phyloP scores from a whole-genome alignment of 208 protist species.

The Crithidia bombi region DNA sequence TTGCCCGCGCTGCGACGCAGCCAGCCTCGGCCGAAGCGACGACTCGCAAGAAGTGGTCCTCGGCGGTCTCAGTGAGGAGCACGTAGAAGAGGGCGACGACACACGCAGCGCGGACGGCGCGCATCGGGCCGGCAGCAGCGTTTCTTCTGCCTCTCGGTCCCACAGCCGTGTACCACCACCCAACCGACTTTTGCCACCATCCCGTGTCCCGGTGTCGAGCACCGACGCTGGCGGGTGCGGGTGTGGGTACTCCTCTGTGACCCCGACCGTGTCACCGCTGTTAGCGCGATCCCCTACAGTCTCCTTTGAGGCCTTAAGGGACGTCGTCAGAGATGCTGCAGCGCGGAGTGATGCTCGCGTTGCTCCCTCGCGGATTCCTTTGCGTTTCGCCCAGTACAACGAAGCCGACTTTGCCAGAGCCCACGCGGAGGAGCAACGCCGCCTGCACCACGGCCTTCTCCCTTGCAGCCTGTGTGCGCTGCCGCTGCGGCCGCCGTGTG shows the following conservation, averaged over 20 bases:
- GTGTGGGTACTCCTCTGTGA: neutral
- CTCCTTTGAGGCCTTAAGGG: neutral
- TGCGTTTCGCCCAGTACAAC: constrained; percentile 43
- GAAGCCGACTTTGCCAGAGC: constrained; percentile 60
- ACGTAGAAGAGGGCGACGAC: neutral
- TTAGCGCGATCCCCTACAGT: neutral
- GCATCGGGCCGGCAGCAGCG: neutral
- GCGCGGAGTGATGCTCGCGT: neutral
- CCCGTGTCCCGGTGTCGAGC: neutral
- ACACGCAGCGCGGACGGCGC: neutral
- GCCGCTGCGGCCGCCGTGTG: constrained; percentile 56
- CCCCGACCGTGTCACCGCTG: neutral
- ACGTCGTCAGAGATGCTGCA: neutral
- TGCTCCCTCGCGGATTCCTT: constrained; percentile 22
- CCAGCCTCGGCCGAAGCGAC: neutral
- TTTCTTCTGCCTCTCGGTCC: neutral
- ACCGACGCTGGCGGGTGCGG: neutral
- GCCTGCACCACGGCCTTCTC: constrained; percentile 45
- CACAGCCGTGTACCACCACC: neutral
- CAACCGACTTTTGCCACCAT: neutral
- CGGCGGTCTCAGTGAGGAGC: constrained; percentile 21
- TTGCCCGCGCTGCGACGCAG: neutral
- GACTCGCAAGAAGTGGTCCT: neutral
- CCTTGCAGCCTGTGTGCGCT: constrained; percentile 80
- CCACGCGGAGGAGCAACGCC: constrained; percentile 43